These are phyloP conservation scores for Epichloe sp. DNA, from an alignment of 2,329 filamentous ascomycete species.

Conservation along the genomic window DNA sequence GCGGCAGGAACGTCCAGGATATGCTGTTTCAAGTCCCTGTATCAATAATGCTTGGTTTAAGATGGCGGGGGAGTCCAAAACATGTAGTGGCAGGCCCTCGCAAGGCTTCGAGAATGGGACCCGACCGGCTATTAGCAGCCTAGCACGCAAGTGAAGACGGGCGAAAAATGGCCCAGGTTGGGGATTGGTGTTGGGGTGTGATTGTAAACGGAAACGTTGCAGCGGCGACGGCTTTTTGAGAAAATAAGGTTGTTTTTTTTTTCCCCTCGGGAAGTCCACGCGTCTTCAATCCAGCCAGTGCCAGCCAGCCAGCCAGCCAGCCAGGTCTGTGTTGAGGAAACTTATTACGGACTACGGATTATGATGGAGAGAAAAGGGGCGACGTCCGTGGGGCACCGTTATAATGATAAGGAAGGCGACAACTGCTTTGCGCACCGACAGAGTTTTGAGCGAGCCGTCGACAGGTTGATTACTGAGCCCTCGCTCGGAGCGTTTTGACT, in stretches of 20 bases:
- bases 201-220: not conserved
- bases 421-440: not conserved
- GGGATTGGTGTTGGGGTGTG: not conserved
- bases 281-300: no score
- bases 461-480: not conserved
- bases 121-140: not conserved
- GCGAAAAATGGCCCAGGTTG: not conserved
- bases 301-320: no score
- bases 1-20: slow-evolving; percentile 3
- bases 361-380: not conserved
- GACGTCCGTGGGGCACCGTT: not conserved
- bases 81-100: slow-evolving; percentile 3
- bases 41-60: slow-evolving; percentile 7
- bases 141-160: not conserved
- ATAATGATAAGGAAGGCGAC: not conserved
- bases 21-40: slow-evolving; percentile 10
- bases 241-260: not conserved
- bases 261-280: not conserved
- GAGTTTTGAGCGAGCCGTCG: not conserved
- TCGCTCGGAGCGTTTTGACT: not conserved
- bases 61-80: slow-evolving; percentile 6
- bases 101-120: not conserved
- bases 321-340: not conserved
- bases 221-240: not conserved
- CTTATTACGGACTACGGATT: no score